Percentiles rank a stretch among this genome's conserved stretches.
Conservation (phyloP, 2,329 filamentous ascomycete genomes). For the Fusarium sambucinum region DNA sequence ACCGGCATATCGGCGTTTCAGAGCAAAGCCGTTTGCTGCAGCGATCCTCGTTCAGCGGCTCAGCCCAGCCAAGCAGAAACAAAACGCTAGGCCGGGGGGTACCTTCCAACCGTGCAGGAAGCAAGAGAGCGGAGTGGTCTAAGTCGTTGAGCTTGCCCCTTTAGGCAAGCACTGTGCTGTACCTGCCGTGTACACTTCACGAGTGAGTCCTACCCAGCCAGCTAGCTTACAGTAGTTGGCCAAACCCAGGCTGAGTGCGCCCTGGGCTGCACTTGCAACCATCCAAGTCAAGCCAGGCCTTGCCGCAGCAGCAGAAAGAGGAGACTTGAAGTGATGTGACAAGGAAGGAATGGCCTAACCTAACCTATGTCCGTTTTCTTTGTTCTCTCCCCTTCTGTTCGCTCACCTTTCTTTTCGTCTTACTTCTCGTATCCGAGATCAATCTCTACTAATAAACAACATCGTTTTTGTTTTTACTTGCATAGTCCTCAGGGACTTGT, state of each 20-base stretch:
- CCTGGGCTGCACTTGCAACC: constrained; percentile 34
- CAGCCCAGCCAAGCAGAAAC: constrained; percentile 27
- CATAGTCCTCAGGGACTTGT: constrained; percentile 24
- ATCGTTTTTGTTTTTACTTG: constrained; percentile 12
- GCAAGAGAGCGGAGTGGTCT: constrained; percentile 4
- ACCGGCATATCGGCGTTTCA: constrained; percentile 21
- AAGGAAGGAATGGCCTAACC: constrained; percentile 1
- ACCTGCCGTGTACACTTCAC: constrained; percentile 22
- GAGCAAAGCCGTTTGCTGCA: constrained; percentile 7
- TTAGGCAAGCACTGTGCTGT: constrained; percentile 23
- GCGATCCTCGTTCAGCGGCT: constrained; percentile 4
- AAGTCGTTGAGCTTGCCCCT: constrained; percentile 19
- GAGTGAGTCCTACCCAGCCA: constrained; percentile 13
- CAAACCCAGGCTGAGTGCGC: constrained; percentile 27
- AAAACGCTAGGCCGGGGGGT: constrained; percentile 9
- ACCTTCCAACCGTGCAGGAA: constrained; percentile 6
- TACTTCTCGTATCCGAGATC: not conserved
- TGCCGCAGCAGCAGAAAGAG: constrained; percentile 34
- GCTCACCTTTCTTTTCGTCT: constrained; percentile 14
- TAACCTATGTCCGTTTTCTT: constrained; percentile 30
- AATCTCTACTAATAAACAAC: constrained; percentile 1
- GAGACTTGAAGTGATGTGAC: constrained; percentile 32
- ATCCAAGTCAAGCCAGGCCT: constrained; percentile 34
- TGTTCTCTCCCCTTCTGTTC: constrained; percentile 25
- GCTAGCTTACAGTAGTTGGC: constrained; percentile 16